phyloP scores from a whole-genome alignment of 495 filamentous ascomycete genomes.

The Ramalina intermedia region DNA sequence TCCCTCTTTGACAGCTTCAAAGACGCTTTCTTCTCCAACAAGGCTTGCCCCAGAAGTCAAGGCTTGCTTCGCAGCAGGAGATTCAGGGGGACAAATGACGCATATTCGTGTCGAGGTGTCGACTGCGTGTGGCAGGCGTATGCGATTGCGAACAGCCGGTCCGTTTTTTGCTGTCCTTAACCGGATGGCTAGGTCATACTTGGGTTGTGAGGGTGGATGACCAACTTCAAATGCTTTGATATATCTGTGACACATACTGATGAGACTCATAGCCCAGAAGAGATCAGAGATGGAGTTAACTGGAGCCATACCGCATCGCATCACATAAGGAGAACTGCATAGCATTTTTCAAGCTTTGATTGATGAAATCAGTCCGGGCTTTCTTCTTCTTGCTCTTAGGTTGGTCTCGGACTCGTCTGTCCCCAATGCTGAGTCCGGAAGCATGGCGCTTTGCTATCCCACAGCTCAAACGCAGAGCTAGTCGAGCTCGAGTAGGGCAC shows the following conservation, averaged over 20 bases:
- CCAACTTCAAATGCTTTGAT: conserved; percentile 88
- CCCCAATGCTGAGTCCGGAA: conserved; percentile 14
- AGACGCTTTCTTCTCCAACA: conserved; percentile 74
- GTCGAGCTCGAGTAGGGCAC: conserved; percentile 19
- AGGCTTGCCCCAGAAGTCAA: conserved; percentile 59
- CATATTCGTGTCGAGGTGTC: conserved; percentile 72
- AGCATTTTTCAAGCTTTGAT: conserved; percentile 43
- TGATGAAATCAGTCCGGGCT: conserved; percentile 43
- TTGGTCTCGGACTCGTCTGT: conserved; percentile 33
- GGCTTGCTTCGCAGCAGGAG: conserved; percentile 52
- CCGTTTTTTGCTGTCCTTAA: conserved; percentile 69
- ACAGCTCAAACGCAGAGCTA: conserved; percentile 5
- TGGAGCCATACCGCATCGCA: conserved; percentile 64
- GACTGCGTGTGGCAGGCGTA: conserved; percentile 79
- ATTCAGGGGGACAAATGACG: conserved; percentile 73
- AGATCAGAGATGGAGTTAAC: conserved; percentile 1
- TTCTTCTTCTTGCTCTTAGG: conserved; percentile 49
- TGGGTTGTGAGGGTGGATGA: conserved; percentile 47
- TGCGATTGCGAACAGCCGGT: conserved; percentile 68
- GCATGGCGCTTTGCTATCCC: conserved; percentile 13
- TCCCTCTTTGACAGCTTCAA: conserved; percentile 60
- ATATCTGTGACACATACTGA: conserved; percentile 40
- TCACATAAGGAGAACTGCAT: conserved; percentile 72
- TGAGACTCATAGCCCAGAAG: neutral
- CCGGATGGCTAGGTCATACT: conserved; percentile 80